These are phyloP conservation scores for Talaromyces sp. DNA, from an alignment of 2,329 filamentous ascomycete genomes.

Conservation along the genomic window DNA sequence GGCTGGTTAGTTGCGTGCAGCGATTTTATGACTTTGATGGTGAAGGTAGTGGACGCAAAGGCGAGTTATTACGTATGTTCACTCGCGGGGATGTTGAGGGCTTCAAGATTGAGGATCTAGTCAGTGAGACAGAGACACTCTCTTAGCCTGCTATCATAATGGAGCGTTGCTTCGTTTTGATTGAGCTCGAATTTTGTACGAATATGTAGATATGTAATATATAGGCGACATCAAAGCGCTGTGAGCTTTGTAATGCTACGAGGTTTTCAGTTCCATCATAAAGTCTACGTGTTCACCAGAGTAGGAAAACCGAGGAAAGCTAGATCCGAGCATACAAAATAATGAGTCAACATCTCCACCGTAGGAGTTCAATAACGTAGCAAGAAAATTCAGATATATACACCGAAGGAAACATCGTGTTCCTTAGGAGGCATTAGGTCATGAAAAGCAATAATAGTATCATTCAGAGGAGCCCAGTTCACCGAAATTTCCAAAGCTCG, in stretches of 20 bases:
- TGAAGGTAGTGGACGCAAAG: conserved; percentile 58
- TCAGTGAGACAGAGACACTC: conserved; percentile 86
- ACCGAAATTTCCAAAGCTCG: not conserved
- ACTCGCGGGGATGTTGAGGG: conserved; percentile 65
- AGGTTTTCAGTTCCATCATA: no score
- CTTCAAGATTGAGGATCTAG: conserved; percentile 79
- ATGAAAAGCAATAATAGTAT: not conserved
- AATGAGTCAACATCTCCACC: not conserved
- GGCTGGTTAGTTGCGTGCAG: conserved; percentile 88
- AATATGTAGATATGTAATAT: conserved; percentile 2
- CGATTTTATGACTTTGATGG: conserved; percentile 74
- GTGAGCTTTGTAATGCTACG: not conserved
- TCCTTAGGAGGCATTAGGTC: not conserved
- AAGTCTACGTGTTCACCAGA: not conserved
- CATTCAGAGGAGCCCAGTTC: not conserved
- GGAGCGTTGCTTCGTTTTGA: not conserved
- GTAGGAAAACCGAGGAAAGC: not conserved
- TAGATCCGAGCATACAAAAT: not conserved
- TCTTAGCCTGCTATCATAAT: conserved; percentile 23
- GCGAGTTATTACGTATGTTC: conserved; percentile 76
- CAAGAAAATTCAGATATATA: not conserved
- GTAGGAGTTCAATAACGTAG: not conserved
- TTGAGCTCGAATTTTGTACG: not conserved
- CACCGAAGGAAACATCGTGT: not conserved
- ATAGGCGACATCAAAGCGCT: not conserved